Evolutionary conservation across 2,329 filamentous ascomycete species (phyloP), one percentile per base, ranked within the genome.

Genomic region (Cryphonectria naterciae): DNA sequence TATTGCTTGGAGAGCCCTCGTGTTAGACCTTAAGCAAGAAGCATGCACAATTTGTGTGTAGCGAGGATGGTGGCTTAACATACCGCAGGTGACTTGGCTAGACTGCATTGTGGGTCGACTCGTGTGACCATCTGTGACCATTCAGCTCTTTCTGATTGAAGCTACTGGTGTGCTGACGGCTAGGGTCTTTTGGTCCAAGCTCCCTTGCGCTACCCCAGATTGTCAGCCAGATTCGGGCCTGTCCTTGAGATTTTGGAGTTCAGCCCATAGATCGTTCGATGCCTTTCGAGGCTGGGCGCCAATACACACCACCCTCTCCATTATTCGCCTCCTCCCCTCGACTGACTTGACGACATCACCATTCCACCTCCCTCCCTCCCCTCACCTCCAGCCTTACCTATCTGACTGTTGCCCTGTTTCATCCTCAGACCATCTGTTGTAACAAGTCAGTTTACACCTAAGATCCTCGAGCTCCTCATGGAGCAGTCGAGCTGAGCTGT

Each of bases 291-390:
- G 43, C 25, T 39, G 37, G 37, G 56, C 39, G 6, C 39, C 54
- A n/a, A 22, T 39, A 25, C 67, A 56, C 41, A 67, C 70, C 70
- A 69, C 56, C 70, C 70, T 72, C 70, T 58, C 35, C 66, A 69
- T 60, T 58, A 28, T 70, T 56, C 60, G 56, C 64, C 64, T 67
- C 62, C 58, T 52, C 69, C 65, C 66, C 66, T 71, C 69, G 69
- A 69, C 56, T 67, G 69, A 69, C 68, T 39, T 73, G 72, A 73
- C 72, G 67, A 69, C 70, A 72, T 66, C 43, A 67, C 67, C 72
- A 63, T 63, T 52, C 62, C 56, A 71, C 65, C 58, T 41, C 39
- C 32, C 37, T 32, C 46, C 35, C 54, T 32, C 64, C 28, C 66
- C 35, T 49, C 37, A 25, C 13, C 39, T 32, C 63, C 41, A 43